Base-by-base conservation (phyloP, 2,329 filamentous ascomycete genomes). In the Ascochyta fabae region DNA sequence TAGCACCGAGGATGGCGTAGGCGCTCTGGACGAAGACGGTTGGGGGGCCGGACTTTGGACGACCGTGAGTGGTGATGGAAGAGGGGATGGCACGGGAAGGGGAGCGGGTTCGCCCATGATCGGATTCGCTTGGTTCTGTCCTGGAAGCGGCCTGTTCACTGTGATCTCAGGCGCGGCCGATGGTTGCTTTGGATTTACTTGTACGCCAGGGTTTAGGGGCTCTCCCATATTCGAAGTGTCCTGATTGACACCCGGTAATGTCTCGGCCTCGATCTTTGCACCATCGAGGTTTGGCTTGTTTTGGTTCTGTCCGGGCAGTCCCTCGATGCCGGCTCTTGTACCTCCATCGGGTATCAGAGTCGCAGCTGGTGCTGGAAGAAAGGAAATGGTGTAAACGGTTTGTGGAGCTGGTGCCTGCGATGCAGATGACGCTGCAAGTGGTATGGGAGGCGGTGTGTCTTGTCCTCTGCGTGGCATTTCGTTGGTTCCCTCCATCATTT, bases 111-210 rank as follows among this genome's bases (percentile, higher is more conserved):
- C 51, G 10, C 24, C 40, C 31, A 29, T 43, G 16, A 39, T 36
- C 6, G 51, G 51, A 39, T 48, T 35, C 13, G 16, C 27, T 33
- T 48, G 48, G n/a, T 53, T 53, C 29, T 57, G 48, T 10, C 54
- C 54, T 12, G 44, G 48, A 35, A 53, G 44, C 23, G 48, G 54
- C 35, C 8, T 52, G 19, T 51, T 26, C 15, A 33, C 42, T 13
- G 23, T 55, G n/a, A 48, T 31, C 9, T 35, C 35, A 29, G 46
- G 45, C 19, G 8, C 12, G 4, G 39, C 22, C 16, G 51, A n/a
- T 43, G 40, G 22, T 6, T 10, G 26, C 13, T 29, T 15, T 15
- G 16, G 27, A 4, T 15, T 36, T 4, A 23, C 29, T 31, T 8
- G 27, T 29, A 10, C 8, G 27, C 29, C 15, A 16, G 39, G 33